A percentile compares a stretch with the other conserved stretches of the same genome.
Evolutionary conservation across 2,329 filamentous ascomycete genomes (phyloP).

Genomic region (Paecilomyces sp.): DNA sequence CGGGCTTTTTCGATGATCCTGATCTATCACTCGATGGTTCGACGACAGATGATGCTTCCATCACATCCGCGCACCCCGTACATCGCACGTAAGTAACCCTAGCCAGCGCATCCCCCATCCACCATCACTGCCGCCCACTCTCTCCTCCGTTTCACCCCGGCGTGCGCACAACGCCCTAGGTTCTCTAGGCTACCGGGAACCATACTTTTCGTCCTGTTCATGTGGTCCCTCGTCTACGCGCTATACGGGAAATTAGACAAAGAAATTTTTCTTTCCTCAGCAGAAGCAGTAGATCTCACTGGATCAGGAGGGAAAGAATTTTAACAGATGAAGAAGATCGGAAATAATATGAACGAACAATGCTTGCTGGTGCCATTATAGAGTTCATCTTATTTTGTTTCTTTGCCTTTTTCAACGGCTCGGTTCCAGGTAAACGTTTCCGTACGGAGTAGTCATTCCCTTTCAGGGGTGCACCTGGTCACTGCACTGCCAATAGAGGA

Average conservation of each 20-base stretch:
- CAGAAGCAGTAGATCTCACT: not conserved
- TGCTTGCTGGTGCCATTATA: no score
- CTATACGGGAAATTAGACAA: not conserved
- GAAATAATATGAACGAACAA: no score
- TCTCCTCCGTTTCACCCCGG: not conserved
- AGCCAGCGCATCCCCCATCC: not conserved
- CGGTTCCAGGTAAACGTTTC: not conserved
- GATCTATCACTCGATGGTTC: constrained; percentile 13
- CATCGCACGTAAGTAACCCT: not conserved
- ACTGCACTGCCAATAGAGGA: not conserved
- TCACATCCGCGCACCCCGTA: not conserved
- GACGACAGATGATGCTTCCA: not conserved
- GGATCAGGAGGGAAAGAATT: not conserved
- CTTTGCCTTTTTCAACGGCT: not conserved
- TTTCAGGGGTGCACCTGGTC: not conserved
- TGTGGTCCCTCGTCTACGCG: not conserved
- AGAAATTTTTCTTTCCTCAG: not conserved
- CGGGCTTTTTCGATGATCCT: constrained; percentile 17
- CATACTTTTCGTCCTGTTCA: not conserved
- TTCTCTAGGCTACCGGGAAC: not conserved
- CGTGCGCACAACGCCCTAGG: not conserved
- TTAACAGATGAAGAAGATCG: not conserved
- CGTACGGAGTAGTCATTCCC: not conserved
- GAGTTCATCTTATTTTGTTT: not conserved
- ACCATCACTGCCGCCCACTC: not conserved